Percentiles rank a stretch among this genome's conserved stretches.
phyloP scores from a whole-genome alignment of 73 alveolate species.

The Halteria grandinella region DNA sequence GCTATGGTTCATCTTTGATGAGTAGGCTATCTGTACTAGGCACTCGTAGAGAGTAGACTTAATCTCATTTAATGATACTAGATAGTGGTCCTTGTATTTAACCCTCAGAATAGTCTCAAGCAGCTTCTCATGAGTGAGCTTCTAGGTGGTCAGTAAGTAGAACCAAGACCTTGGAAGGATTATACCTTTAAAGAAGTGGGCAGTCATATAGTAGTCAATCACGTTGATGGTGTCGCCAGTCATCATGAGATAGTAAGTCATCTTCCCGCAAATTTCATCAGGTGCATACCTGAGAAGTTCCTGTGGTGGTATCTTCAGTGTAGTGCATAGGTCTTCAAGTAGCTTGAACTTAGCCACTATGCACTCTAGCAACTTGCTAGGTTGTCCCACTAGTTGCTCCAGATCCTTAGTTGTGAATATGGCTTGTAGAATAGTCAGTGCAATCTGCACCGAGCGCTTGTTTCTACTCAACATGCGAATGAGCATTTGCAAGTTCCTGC shows the following conservation, averaged over 20 bases:
- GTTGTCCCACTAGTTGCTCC: not conserved
- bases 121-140: not conserved
- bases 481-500: not conserved
- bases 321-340: not conserved
- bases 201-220: slow-evolving; percentile 29
- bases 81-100: not conserved
- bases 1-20: not conserved
- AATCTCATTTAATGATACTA: not conserved
- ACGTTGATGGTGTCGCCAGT: slow-evolving; percentile 9
- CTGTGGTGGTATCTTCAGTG: not conserved
- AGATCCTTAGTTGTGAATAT: slow-evolving; percentile 31
- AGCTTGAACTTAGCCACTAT: slow-evolving; percentile 11
- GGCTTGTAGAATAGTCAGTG: not conserved
- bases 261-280: slow-evolving; percentile 30
- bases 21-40: slow-evolving; percentile 8
- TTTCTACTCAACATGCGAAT: slow-evolving; percentile 6
- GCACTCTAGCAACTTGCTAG: slow-evolving; percentile 9
- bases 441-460: slow-evolving; percentile 19
- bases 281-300: slow-evolving; percentile 22
- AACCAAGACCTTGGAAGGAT: slow-evolving; percentile 40
- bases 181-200: not conserved
- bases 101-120: not conserved
- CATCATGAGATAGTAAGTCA: not conserved
- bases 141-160: not conserved
- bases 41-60: slow-evolving; percentile 21